Percentiles rank a stretch among this genome's conserved stretches.
These are phyloP conservation scores for Mycena albidolilacea DNA, from an alignment of 768 basidiomycete species.

Conservation along the genomic window DNA sequence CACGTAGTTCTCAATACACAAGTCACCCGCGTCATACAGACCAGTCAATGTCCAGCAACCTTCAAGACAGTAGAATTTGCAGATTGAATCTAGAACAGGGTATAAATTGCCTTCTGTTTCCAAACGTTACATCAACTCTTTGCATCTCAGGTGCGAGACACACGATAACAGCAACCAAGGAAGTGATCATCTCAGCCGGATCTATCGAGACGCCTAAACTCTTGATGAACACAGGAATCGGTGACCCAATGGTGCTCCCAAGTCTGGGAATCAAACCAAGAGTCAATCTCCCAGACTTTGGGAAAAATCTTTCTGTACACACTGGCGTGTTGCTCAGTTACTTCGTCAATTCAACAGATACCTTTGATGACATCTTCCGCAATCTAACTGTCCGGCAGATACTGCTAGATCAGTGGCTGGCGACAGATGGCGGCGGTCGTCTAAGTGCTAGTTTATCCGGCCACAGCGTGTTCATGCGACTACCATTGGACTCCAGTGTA, in stretches of 20 bases:
- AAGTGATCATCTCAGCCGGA: background rate
- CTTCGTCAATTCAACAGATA: background rate
- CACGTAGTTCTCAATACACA: no score
- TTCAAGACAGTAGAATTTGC: no score
- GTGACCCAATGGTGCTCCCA: background rate
- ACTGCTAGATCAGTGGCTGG: background rate
- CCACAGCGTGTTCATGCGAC: background rate
- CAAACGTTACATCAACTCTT: no score
- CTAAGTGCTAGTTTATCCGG: background rate
- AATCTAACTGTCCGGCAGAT: background rate
- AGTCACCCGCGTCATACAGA: no score
- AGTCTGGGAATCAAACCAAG: background rate
- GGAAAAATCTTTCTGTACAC: background rate
- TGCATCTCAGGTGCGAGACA: no score
- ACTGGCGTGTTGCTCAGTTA: no score
- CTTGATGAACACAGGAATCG: background rate
- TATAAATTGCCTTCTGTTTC: no score
- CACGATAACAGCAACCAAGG: background rate
- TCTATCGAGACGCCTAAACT: background rate
- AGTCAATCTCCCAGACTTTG: background rate
- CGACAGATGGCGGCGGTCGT: background rate
- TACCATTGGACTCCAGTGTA: background rate
- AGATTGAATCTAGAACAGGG: no score
- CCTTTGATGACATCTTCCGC: background rate
- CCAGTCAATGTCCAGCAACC: no score